Conservation (phyloP, 2,329 filamentous ascomycete species). For the Aureobasidium sp. region DNA sequence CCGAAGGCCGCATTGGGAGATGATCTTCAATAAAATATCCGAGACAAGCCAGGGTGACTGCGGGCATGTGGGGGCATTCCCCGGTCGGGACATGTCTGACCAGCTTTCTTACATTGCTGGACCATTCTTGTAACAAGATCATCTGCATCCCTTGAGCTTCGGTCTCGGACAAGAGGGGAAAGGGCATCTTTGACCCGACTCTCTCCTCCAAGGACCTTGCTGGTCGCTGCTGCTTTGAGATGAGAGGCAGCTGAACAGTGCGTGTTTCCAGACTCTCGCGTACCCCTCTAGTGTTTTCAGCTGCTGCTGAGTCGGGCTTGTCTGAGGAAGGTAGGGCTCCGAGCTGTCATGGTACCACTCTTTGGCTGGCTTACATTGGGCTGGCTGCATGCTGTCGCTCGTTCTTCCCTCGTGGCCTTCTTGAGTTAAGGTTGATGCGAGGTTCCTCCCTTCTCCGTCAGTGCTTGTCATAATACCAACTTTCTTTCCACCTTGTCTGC, state of each 20-base stretch:
- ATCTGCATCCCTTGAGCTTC: background rate
- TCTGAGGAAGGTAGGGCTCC: background rate
- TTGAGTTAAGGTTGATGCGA: conserved; percentile 7
- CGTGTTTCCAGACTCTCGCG: background rate
- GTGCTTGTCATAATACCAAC: conserved; percentile 10
- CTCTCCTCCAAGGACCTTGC: background rate
- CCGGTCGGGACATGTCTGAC: background rate
- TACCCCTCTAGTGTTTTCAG: background rate
- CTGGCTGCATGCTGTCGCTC: background rate
- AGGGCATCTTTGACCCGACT: background rate
- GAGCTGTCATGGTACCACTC: background rate
- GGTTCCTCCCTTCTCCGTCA: background rate
- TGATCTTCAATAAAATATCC: background rate
- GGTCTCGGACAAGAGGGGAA: conserved; percentile 7
- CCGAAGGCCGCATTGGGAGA: background rate
- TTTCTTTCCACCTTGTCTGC: background rate
- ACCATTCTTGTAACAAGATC: background rate
- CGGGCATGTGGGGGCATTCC: background rate
- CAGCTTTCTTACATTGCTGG: background rate
- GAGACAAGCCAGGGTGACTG: conserved; percentile 5
- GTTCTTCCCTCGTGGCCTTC: background rate
- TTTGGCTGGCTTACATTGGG: background rate
- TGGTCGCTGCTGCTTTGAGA: background rate
- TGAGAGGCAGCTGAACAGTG: background rate
- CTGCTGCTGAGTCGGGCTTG: background rate